phyloP scores from a whole-genome alignment of 2,329 filamentous ascomycete genomes.

The Colletotrichum zoysiae region DNA sequence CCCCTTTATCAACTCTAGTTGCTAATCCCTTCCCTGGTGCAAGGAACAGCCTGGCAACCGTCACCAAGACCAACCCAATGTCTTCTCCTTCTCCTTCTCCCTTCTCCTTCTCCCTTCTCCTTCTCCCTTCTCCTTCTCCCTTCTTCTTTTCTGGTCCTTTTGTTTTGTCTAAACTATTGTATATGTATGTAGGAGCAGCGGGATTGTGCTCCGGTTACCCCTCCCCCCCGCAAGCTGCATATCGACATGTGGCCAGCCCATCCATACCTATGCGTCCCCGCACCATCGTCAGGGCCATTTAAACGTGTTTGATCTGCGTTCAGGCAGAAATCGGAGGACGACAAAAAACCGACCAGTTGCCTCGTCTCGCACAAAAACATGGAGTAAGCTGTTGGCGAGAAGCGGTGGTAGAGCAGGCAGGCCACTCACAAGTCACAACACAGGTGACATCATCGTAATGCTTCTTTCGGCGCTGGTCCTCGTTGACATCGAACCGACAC shows the following conservation, averaged over 20 bases:
- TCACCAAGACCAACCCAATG: slow-evolving; percentile 3
- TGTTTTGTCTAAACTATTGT: background rate
- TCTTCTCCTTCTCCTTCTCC: too few relatives aligned
- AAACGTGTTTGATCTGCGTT: background rate
- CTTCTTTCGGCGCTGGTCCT: background rate
- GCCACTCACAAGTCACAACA: background rate
- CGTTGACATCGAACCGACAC: too few relatives aligned
- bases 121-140: too few relatives aligned
- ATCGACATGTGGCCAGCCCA: background rate
- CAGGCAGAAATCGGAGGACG: background rate
- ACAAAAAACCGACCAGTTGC: background rate
- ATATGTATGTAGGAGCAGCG: too few relatives aligned
- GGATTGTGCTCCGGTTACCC: background rate
- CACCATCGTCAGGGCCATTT: background rate
- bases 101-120: too few relatives aligned
- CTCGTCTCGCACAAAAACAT: background rate
- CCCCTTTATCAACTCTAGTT: slow-evolving; percentile 8
- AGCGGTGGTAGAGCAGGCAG: background rate
- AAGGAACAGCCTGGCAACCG: slow-evolving; percentile 20
- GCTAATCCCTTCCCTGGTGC: background rate
- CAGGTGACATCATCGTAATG: background rate
- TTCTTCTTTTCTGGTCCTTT: background rate
- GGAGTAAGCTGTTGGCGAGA: background rate
- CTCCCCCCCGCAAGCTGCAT: too few relatives aligned
- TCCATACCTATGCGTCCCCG: background rate